Base-by-base conservation (phyloP, 106 monocot species). In the Dendrobium officinale region DNA sequence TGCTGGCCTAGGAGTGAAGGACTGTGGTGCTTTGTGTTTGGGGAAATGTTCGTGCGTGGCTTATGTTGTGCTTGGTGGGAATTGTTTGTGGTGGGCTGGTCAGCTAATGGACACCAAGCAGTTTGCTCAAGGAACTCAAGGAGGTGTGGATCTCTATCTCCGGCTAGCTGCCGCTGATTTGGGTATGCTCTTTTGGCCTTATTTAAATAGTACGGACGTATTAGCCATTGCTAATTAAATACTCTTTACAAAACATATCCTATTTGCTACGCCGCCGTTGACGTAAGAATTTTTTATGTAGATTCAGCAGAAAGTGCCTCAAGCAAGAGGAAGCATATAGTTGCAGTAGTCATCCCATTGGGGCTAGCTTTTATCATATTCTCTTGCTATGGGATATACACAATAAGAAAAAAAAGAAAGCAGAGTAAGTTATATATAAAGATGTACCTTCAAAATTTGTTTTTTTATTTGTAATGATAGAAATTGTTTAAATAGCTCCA, bases 401-500 rank as follows among this genome's bases (percentile, higher is more conserved):
- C 51, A 48, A 4, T 76, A 42, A 49, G 27, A 15, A 76, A 27
- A 27, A 76, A 48, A 76, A 76, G 26, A 49, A 76, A 27, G 48
- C 45, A 11, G 20, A 13, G 76, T 76, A 49, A 76, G 76, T 76
- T 42, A 19, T 19, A 0, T 44, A 43, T 42, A 9, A 4, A 16
- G 3, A 70, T 37, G 4, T 15, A 15, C 70, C 1, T 33, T 16
- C 33, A 68, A 68, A 70, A 70, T 37, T 37, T 70, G 4, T 80
- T 9, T 19, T 79, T 79, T 19, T 79, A 3, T 51, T 51, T 51
- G 29, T 49, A 47, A 22, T 56, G 61, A 61, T 61, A 22, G 5
- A 58, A 20, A 26, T 66, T 66, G 18, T 42, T 76, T 54, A 88
- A 84, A 82, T 72, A 68, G 59, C 68, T 31, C 51, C 51, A 51